Evolutionary conservation across 139 green algal genomes (phyloP).

Genomic region (Nannochloris sp.): DNA sequence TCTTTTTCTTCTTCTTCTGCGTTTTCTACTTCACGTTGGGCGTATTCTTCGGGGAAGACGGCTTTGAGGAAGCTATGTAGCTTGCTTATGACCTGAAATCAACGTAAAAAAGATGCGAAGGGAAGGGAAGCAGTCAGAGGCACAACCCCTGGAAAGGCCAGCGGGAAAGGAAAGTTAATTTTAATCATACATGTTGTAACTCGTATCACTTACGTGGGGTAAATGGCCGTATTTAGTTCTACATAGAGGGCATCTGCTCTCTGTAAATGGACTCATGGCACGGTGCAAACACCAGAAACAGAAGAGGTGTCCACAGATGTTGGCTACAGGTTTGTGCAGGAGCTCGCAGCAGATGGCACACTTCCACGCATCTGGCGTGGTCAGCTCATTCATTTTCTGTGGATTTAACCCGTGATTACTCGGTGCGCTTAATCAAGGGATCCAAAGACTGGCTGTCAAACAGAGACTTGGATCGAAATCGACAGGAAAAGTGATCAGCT

Average conservation of each 20-base stretch:
- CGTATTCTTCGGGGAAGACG: conserved; percentile 26
- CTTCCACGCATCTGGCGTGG: conserved; percentile 26
- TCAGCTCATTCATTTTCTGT: too few relatives aligned
- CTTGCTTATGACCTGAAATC: conserved; percentile 27
- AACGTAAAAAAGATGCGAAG: too few relatives aligned
- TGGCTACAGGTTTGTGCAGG: conserved; percentile 68
- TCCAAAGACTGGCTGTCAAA: too few relatives aligned
- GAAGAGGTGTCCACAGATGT: conserved; percentile 65
- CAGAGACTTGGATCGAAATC: too few relatives aligned
- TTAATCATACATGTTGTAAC: not conserved
- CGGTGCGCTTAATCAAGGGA: too few relatives aligned
- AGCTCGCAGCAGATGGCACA: conserved; percentile 74
- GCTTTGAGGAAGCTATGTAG: conserved; percentile 27
- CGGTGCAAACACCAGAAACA: conserved; percentile 63
- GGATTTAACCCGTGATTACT: too few relatives aligned
- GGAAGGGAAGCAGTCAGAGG: too few relatives aligned
- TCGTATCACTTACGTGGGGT: conserved; percentile 16
- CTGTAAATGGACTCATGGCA: conserved; percentile 29
- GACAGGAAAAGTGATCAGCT: too few relatives aligned
- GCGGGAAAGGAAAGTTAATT: not conserved
- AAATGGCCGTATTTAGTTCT: conserved; percentile 27
- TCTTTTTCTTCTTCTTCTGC: conserved; percentile 24
- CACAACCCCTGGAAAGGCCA: too few relatives aligned
- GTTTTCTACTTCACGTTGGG: conserved; percentile 10
- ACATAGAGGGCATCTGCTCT: conserved; percentile 30